Evolutionary conservation across 192 early-diverging fungal species (phyloP), one percentile per base, ranked within the genome.

Genomic region (Rhizophagus prolifer): DNA sequence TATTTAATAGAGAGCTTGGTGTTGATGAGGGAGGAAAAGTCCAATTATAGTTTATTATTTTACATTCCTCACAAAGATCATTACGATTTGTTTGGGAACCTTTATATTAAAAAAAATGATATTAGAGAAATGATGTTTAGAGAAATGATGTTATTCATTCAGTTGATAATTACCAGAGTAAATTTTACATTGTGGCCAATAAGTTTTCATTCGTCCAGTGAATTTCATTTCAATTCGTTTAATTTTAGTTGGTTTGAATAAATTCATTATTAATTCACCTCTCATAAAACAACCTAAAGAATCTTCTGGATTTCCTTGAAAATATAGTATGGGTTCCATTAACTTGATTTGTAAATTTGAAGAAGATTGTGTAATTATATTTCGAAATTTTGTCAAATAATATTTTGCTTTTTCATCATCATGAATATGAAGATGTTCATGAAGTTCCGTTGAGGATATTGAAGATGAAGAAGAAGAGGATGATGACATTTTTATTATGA

Each of bases 141-240:
- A 50, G 30, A 2, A 2, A 31, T 31, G 2, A 31, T 31, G 1
- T 31, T 31, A 31, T 9, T 47, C 9, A 78, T 63, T n/a, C n/a
- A 64, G 83, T 44, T 70, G 34, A 47, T 46, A 68, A 81, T 59
- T 7, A 84, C 38, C 31, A 80, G 76, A 50, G 67, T 77, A 58
- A 81, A 82, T 79, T 82, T 89, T 65, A 79, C 67, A 44, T 90
- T 84, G 13, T 78, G 61, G 8, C 62, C 82, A 83, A 66, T 79
- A 83, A 2, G 86, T 78, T 62, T 83, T 82, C 47, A 83, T 77
- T 30, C 82, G 84, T n/a, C 90, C 90, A 31, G 34, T 75, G 36
- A 91, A 86, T 13, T 73, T 47, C 9, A 91, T 68, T 46, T 65
- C 74, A 60, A 91, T 81, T 3, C 85, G 81, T 25, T 85, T 86